These are phyloP conservation scores for Boletus speciosus DNA, from an alignment of 768 basidiomycete species.

Conservation along the genomic window DNA sequence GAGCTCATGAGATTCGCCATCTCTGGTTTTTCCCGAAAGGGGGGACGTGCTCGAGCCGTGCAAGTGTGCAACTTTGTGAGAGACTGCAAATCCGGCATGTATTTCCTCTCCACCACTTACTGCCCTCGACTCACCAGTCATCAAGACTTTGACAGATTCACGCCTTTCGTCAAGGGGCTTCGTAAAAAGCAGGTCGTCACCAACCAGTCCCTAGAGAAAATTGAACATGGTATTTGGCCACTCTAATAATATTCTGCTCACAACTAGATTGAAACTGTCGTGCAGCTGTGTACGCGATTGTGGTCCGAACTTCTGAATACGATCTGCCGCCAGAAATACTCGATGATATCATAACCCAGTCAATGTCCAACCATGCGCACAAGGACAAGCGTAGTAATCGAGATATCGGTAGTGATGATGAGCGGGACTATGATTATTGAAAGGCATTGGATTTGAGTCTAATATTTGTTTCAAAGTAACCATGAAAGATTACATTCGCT, in stretches of 20 bases:
- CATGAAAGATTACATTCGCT: not conserved
- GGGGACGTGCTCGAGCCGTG: constrained; percentile 58
- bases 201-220: constrained; percentile 84
- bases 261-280: constrained; percentile 4
- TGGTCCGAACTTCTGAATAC: constrained; percentile 70
- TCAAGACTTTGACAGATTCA: constrained; percentile 75
- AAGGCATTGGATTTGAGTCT: not conserved
- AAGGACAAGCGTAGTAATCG: constrained; percentile 20
- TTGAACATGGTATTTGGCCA: constrained; percentile 71
- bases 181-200: constrained; percentile 88
- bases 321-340: constrained; percentile 64
- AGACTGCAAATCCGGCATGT: constrained; percentile 65
- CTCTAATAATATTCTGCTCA: not conserved
- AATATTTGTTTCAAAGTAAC: not conserved
- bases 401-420: constrained; percentile 24
- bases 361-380: constrained; percentile 35
- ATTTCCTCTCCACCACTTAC: not conserved
- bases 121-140: not conserved
- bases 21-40: constrained; percentile 66
- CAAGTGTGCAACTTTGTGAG: constrained; percentile 71
- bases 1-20: constrained; percentile 97
- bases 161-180: constrained; percentile 67
- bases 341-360: constrained; percentile 61
- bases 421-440: constrained; percentile 25
- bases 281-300: constrained; percentile 69